Conservation (phyloP, 495 filamentous ascomycete genomes). For the Aspergillus hancockii region DNA sequence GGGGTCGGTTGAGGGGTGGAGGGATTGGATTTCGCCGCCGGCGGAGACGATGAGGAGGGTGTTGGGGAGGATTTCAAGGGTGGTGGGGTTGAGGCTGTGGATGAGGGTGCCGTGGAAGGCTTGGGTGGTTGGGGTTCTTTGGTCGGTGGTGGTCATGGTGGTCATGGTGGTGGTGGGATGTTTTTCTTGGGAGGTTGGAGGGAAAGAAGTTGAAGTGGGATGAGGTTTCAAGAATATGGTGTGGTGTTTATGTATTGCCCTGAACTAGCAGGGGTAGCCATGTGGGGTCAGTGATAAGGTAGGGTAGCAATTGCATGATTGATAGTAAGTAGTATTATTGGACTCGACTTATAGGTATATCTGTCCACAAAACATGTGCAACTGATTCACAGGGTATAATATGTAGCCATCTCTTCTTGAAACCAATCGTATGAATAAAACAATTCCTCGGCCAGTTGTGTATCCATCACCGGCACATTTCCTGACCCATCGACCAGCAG, state of each 20-base stretch:
- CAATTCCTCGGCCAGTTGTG: constrained; percentile 44
- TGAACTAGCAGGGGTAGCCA: no score
- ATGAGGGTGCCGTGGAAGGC: constrained; percentile 56
- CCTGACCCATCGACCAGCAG: constrained; percentile 40
- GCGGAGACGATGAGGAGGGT: constrained; percentile 45
- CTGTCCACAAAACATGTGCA: neutral
- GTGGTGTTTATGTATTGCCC: no score
- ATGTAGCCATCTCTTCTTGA: constrained; percentile 47
- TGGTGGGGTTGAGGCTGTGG: constrained; percentile 41
- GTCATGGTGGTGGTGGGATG: constrained; percentile 5
- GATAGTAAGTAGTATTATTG: neutral
- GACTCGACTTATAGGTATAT: neutral
- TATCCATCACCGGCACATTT: constrained; percentile 39
- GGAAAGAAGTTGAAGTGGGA: neutral
- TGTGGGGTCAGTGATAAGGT: neutral
- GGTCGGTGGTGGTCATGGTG: constrained; percentile 16
- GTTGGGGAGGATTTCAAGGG: constrained; percentile 50
- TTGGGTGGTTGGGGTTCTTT: constrained; percentile 26
- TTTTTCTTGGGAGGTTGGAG: constrained; percentile 16
- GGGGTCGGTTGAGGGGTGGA: constrained; percentile 43
- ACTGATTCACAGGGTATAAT: constrained; percentile 44
- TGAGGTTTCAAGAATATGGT: neutral
- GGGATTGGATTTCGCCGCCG: constrained; percentile 43
- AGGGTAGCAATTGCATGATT: no score
- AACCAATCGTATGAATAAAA: constrained; percentile 49